Conservation (phyloP, 176 grass and related monocot genomes). For the Carex parvula region DNA sequence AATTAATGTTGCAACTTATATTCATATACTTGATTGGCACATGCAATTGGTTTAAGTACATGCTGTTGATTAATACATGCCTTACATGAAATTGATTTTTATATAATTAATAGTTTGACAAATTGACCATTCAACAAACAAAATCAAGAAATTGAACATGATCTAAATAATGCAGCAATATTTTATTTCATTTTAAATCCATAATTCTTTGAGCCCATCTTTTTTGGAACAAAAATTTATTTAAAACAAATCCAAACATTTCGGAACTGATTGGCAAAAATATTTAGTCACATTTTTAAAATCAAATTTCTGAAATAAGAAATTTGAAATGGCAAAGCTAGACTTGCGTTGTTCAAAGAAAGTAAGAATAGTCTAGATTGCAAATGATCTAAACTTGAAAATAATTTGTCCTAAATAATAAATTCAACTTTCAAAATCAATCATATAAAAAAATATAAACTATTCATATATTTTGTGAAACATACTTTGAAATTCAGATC, state of each 20-base stretch:
- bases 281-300: neutral
- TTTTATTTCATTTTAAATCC: neutral
- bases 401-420: no score
- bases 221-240: no score
- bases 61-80: neutral
- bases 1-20: neutral
- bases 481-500: neutral
- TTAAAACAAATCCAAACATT: no score
- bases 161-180: neutral
- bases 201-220: no score
- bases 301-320: neutral
- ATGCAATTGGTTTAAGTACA: neutral
- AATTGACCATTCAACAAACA: neutral
- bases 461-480: neutral
- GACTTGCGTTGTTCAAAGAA: neutral
- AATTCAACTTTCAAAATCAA: no score
- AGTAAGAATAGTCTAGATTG: neutral
- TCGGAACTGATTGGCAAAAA: no score
- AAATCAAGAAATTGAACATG: neutral
- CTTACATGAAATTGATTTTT: neutral
- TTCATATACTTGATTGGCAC: neutral
- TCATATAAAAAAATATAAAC: no score
- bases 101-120: neutral
- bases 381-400: neutral
- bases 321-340: neutral